phyloP scores from a whole-genome alignment of 129 eudicot genomes.

The Chrysanthemum seticuspe region DNA sequence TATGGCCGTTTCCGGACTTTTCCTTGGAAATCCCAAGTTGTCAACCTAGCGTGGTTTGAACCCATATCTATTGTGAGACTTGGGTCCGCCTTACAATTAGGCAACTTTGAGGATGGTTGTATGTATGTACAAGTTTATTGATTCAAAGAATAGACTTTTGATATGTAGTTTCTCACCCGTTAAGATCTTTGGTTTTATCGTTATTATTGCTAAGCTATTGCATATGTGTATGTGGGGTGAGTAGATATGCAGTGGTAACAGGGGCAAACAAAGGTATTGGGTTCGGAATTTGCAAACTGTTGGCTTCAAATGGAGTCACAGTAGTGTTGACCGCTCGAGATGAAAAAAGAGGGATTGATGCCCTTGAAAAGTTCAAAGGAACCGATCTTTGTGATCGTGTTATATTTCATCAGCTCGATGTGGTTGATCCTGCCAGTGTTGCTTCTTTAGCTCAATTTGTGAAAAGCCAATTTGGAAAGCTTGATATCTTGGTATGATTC shows the following conservation, averaged over 20 bases:
- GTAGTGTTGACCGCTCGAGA: conserved; percentile 68
- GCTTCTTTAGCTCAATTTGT: conserved; percentile 56
- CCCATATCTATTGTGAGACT: no score
- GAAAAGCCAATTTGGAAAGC: conserved; percentile 51
- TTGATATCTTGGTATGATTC: conserved; percentile 66
- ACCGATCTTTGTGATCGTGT: conserved; percentile 43
- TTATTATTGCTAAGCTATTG: not conserved
- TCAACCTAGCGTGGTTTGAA: no score
- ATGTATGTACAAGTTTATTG: no score
- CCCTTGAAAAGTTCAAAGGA: conserved; percentile 39
- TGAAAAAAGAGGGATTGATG: conserved; percentile 57
- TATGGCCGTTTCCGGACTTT: no score
- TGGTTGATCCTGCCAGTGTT: conserved; percentile 49
- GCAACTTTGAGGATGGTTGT: no score
- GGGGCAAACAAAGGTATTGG: conserved; percentile 66
- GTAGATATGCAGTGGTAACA: conserved; percentile 48
- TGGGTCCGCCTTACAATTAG: no score
- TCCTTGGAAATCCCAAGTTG: no score
- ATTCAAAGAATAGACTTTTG: no score
- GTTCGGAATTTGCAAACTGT: conserved; percentile 44
- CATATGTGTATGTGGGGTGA: not conserved
- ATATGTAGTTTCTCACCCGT: no score
- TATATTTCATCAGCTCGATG: conserved; percentile 63
- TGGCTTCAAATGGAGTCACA: conserved; percentile 51
- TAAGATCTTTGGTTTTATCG: no score